These are phyloP conservation scores for Cladosporium halotolerans DNA, from an alignment of 2,329 filamentous ascomycete genomes.

Conservation along the genomic window DNA sequence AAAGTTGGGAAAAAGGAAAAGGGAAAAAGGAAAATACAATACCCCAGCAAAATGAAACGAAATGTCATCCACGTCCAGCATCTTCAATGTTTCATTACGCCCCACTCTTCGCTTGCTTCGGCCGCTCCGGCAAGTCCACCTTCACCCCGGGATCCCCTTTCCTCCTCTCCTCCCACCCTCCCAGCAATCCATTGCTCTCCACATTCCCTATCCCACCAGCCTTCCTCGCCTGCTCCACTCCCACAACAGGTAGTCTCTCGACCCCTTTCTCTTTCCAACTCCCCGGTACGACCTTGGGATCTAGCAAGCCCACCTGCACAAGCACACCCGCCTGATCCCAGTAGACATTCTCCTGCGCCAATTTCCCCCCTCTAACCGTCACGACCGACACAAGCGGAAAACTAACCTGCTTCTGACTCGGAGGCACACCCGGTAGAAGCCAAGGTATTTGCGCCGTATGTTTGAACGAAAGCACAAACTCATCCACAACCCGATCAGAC, in stretches of 20 bases:
- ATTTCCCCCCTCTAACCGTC: constrained; percentile 45
- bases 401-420: constrained; percentile 51
- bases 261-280: constrained; percentile 36
- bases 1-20: not conserved
- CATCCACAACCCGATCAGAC: constrained; percentile 53
- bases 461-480: constrained; percentile 50
- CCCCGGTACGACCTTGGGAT: constrained; percentile 48
- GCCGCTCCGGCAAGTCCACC: constrained; percentile 15
- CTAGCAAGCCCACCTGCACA: constrained; percentile 50
- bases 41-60: not conserved
- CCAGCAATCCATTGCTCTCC: constrained; percentile 37
- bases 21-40: not conserved
- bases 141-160: constrained; percentile 12
- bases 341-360: constrained; percentile 53
- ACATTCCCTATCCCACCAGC: constrained; percentile 24
- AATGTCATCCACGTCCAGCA: not conserved
- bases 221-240: constrained; percentile 33
- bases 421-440: constrained; percentile 51
- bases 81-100: not conserved
- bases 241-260: constrained; percentile 36
- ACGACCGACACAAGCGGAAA: constrained; percentile 52
- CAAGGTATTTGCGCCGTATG: constrained; percentile 53
- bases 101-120: constrained; percentile 17
- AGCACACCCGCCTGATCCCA: constrained; percentile 56
- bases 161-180: constrained; percentile 26